Percentiles rank a stretch among this genome's conserved stretches.
Evolutionary conservation across 2,329 filamentous ascomycete species (phyloP).

Genomic region (Aspergillus sp.): DNA sequence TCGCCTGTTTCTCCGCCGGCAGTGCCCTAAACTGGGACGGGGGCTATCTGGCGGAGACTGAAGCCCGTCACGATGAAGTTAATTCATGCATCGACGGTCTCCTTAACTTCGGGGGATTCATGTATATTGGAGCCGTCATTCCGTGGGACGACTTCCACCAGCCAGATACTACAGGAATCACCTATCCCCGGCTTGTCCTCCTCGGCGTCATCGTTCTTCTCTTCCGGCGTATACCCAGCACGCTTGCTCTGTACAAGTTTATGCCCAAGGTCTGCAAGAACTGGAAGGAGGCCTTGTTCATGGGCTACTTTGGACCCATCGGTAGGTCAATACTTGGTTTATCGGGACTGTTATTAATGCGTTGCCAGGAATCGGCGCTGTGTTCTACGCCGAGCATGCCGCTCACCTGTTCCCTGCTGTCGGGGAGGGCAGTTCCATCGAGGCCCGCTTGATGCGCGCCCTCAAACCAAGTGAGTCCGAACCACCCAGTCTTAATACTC

Average conservation of each 20-base stretch:
- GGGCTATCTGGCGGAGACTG: constrained; percentile 55
- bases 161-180: constrained; percentile 55
- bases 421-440: constrained; percentile 39
- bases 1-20: constrained; percentile 62
- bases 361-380: constrained; percentile 40
- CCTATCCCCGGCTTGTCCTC: constrained; percentile 49
- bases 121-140: constrained; percentile 58
- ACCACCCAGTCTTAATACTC: not conserved
- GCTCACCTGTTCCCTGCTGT: constrained; percentile 44
- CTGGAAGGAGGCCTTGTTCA: constrained; percentile 60
- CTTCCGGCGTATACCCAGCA: constrained; percentile 58
- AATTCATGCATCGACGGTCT: constrained; percentile 59
- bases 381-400: constrained; percentile 48
- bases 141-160: constrained; percentile 57
- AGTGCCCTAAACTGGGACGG: constrained; percentile 63
- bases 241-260: constrained; percentile 55
- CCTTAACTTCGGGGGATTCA: constrained; percentile 61
- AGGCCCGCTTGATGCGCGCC: constrained; percentile 39
- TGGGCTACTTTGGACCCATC: constrained; percentile 56
- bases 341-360: too few relatives aligned
- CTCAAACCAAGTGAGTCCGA: constrained; percentile 37
- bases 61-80: constrained; percentile 60
- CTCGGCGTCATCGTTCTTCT: constrained; percentile 54
- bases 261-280: constrained; percentile 54
- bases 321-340: constrained; percentile 20